These are phyloP conservation scores for Batkoa obscura DNA, from an alignment of 371 early-diverging fungal species.

Conservation along the genomic window DNA sequence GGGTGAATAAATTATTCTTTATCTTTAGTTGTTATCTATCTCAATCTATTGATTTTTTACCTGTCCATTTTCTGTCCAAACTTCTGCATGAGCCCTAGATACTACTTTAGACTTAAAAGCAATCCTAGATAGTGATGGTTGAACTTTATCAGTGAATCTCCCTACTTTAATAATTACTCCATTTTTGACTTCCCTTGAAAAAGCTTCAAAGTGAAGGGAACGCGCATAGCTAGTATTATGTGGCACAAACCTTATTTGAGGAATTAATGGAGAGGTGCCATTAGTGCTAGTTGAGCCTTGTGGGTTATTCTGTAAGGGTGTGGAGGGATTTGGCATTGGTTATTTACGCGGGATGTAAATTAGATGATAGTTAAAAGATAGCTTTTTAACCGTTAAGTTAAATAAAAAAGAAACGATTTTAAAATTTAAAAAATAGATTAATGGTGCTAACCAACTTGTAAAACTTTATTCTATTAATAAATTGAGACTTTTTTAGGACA, in stretches of 20 bases:
- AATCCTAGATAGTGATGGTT: slow-evolving; percentile 30
- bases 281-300: too few relatives aligned
- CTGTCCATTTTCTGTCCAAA: slow-evolving; percentile 68
- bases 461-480: too few relatives aligned
- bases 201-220: slow-evolving; percentile 57
- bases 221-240: slow-evolving; percentile 26
- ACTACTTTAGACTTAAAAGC: slow-evolving; percentile 90
- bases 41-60: slow-evolving; percentile 18
- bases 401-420: too few relatives aligned
- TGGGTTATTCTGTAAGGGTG: too few relatives aligned
- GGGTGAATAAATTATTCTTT: not conserved
- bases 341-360: too few relatives aligned
- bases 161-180: slow-evolving; percentile 54
- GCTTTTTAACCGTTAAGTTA: too few relatives aligned
- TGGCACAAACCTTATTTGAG: slow-evolving; percentile 58
- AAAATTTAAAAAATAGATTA: too few relatives aligned
- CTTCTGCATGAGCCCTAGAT: slow-evolving; percentile 77
- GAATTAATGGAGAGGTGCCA: not conserved
- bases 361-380: too few relatives aligned
- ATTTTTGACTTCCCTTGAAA: slow-evolving; percentile 55
- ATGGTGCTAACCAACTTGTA: too few relatives aligned
- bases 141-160: slow-evolving; percentile 47
- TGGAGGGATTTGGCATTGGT: too few relatives aligned
- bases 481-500: too few relatives aligned
- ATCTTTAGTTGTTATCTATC: not conserved